Evolutionary conservation across 2,329 filamentous ascomycete genomes (phyloP), one percentile per base, ranked within the genome.

Genomic region (Orbilia brochopaga): DNA sequence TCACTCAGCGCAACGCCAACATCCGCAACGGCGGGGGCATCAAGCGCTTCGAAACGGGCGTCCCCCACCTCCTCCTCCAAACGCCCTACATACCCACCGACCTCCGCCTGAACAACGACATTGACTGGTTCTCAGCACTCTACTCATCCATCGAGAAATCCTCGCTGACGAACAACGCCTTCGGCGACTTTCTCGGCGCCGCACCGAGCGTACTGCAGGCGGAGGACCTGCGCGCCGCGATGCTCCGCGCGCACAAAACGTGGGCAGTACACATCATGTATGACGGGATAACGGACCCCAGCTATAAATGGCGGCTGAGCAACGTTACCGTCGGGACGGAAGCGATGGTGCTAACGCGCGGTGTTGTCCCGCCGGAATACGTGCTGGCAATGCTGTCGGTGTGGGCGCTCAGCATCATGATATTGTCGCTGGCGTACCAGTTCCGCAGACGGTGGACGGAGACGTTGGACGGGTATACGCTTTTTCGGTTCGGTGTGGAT

Each of bases 401-500:
- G 6, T 70, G 66, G 66, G 66, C 66, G 8, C 37, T 70, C 24
- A 51, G 54, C n/a, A 64, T 70, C 23, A 54, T 64, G 7, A 35
- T 64, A 10, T 30, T 70, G 10, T 55, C 66, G 21, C 6, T 52
- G 6, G 46, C 37, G 10, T 70, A 70, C 32, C 66, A 70, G 42
- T 70, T 70, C 44, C 37, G 66, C 15, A 70, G 59, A 17, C 15
- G 66, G 13, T 70, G 59, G 59, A 70, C 53, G n/a, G 66, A 70
- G 21, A 70, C 66, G 17, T 44, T 70, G 37, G 66, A 70, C 27
- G 66, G 66, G 21, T 70, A 70, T 40, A 70, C 59, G 3, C 58
- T 70, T 8, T 70, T 70, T n/a, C 53, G 66, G 17, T 70, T 64
- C 19, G 66, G 66, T 4, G 66, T 70, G 6, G 66, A 70, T 60